These are phyloP conservation scores for Wickerhamiella azymoides DNA, from an alignment of 805 yeast species.

Conservation along the genomic window DNA sequence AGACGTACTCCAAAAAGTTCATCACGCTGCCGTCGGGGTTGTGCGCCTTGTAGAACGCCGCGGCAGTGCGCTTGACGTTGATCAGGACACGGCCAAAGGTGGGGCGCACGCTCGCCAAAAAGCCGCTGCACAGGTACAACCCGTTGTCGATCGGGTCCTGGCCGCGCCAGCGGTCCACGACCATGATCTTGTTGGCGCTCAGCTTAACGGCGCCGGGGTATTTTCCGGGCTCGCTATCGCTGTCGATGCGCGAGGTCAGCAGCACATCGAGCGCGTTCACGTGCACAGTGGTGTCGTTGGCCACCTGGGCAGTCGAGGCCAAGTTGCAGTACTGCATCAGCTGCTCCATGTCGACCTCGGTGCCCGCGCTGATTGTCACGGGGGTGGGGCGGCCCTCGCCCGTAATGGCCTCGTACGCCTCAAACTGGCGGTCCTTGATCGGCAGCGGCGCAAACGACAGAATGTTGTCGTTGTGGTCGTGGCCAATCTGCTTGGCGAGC, in stretches of 20 bases:
- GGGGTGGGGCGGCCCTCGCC: conserved; percentile 5
- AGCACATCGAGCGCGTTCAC: conserved; percentile 6
- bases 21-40: conserved; percentile 7
- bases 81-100: conserved; percentile 7
- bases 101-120: conserved; percentile 6
- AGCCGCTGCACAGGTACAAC: conserved; percentile 6
- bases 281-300: not conserved
- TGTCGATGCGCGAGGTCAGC: conserved; percentile 4
- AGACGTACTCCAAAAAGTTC: conserved; percentile 6
- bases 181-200: conserved; percentile 8
- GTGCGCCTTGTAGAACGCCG: conserved; percentile 9
- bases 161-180: conserved; percentile 4
- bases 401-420: conserved; percentile 4
- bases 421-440: conserved; percentile 5
- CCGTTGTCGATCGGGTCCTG: conserved; percentile 5
- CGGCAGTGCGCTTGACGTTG: conserved; percentile 8
- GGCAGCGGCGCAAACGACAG: conserved; percentile 7
- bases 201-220: conserved; percentile 4
- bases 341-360: conserved; percentile 1
- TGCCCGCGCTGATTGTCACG: not conserved
- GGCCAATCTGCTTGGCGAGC: conserved; percentile 6
- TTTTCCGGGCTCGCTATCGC: not conserved
- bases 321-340: conserved; percentile 1
- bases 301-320: not conserved
- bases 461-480: conserved; percentile 8